Evolutionary conservation across 495 filamentous ascomycete species (phyloP).

Genomic region (Sordaria brevicollis): DNA sequence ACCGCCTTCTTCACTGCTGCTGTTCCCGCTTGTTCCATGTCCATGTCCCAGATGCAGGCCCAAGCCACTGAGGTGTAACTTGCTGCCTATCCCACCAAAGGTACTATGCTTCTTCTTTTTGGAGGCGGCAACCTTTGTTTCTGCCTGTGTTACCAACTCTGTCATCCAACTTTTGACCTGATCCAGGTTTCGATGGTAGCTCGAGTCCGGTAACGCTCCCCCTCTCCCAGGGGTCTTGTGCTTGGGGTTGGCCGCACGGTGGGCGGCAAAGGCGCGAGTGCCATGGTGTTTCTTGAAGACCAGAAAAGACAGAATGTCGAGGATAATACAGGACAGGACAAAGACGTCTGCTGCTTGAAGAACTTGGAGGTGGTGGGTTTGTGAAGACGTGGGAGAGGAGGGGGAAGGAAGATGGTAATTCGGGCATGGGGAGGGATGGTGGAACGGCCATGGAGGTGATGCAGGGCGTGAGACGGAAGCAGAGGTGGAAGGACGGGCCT

Average conservation of each 20-base stretch:
- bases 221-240: slow-evolving; percentile 56
- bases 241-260: slow-evolving; percentile 50
- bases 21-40: not conserved
- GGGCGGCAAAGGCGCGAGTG: slow-evolving; percentile 54
- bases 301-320: slow-evolving; percentile 60
- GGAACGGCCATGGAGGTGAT: not conserved
- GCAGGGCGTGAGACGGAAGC: slow-evolving; percentile 9
- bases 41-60: not conserved
- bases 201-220: slow-evolving; percentile 60
- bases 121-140: slow-evolving; percentile 23
- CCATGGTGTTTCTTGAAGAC: slow-evolving; percentile 54
- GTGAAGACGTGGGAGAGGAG: not conserved
- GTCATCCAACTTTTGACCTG: slow-evolving; percentile 75
- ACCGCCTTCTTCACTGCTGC: not conserved
- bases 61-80: not conserved
- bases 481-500: slow-evolving; percentile 21
- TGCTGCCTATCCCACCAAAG: slow-evolving; percentile 34
- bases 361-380: slow-evolving; percentile 26
- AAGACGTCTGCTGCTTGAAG: slow-evolving; percentile 59
- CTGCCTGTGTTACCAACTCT: slow-evolving; percentile 47
- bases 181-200: slow-evolving; percentile 71
- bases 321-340: slow-evolving; percentile 61
- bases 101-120: slow-evolving; percentile 52
- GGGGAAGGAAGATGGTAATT: not conserved
- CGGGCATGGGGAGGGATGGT: not conserved